Evolutionary conservation across 805 yeast species (phyloP).

Genomic region (Yueomyces sp.): DNA sequence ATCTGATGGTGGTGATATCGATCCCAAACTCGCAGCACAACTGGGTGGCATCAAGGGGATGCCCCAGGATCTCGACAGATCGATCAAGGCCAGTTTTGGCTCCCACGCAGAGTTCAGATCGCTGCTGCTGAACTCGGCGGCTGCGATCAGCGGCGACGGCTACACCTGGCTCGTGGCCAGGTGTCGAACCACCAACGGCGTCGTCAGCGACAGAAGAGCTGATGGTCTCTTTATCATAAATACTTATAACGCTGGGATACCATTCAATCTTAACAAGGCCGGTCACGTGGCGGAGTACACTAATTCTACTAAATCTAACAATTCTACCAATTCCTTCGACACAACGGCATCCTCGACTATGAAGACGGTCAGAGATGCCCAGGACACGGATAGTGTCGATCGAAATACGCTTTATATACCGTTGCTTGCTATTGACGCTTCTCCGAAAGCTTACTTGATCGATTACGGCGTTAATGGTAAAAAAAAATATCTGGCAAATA

Average conservation of each 20-base stretch:
- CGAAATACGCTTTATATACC: constrained; percentile 30
- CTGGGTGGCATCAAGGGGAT: neutral
- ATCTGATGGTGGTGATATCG: neutral
- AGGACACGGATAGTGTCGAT: neutral
- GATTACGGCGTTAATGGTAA: constrained; percentile 76
- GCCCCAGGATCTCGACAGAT: constrained; percentile 25
- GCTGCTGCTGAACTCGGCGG: constrained; percentile 53
- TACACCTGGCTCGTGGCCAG: constrained; percentile 77
- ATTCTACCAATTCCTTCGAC: constrained; percentile 9
- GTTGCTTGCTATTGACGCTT: constrained; percentile 55
- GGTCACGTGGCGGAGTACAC: constrained; percentile 22
- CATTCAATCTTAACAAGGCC: constrained; percentile 49
- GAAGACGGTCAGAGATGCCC: neutral
- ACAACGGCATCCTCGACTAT: neutral
- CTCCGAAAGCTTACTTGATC: constrained; percentile 53
- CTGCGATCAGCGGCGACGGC: constrained; percentile 76
- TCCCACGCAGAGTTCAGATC: constrained; percentile 64
- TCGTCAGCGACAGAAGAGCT: constrained; percentile 13
- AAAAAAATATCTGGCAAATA: constrained; percentile 44
- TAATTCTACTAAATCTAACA: neutral
- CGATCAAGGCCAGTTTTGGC: constrained; percentile 57
- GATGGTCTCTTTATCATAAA: constrained; percentile 54
- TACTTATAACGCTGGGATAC: constrained; percentile 85
- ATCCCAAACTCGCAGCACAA: constrained; percentile 32
- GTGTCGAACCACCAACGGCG: constrained; percentile 8